These are phyloP conservation scores for Cladosporium velox DNA, from an alignment of 2,329 filamentous ascomycete species.

Conservation along the genomic window DNA sequence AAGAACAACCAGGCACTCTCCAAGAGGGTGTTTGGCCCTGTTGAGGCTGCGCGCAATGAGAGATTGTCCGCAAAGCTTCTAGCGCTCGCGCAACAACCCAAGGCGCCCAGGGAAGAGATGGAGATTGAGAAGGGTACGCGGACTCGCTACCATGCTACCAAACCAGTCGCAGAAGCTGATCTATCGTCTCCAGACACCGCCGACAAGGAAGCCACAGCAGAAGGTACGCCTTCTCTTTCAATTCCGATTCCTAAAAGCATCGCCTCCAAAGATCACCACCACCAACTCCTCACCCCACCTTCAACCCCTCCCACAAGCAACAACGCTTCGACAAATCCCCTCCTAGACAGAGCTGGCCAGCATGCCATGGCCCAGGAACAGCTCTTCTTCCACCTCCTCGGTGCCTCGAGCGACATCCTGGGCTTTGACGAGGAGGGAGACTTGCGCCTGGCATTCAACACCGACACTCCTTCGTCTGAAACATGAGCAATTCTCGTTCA, in stretches of 20 bases:
- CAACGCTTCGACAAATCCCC: constrained; percentile 35
- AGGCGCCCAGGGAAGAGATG: constrained; percentile 56
- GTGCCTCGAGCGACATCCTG: constrained; percentile 42
- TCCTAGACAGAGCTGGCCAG: constrained; percentile 36
- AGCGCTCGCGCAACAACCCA: constrained; percentile 75
- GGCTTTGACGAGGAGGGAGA: constrained; percentile 41
- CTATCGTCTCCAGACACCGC: constrained; percentile 1
- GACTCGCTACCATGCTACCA: background rate
- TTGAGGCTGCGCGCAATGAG: constrained; percentile 75
- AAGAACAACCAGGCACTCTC: constrained; percentile 81
- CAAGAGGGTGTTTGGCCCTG: constrained; percentile 78
- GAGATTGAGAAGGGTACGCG: constrained; percentile 47
- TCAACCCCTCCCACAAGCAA: constrained; percentile 16
- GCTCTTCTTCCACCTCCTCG: constrained; percentile 42
- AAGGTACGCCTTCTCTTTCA: constrained; percentile 21
- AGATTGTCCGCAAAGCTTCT: constrained; percentile 83
- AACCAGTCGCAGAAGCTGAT: background rate
- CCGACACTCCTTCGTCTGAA: background rate
- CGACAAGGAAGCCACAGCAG: constrained; percentile 15
- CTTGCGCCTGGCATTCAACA: constrained; percentile 35
- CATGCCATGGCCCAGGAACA: constrained; percentile 35
- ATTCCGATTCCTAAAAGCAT: constrained; percentile 22
- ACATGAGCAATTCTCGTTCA: background rate
- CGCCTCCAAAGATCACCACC: constrained; percentile 18
- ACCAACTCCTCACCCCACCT: constrained; percentile 23